Evolutionary conservation across 2,329 filamentous ascomycete genomes (phyloP), one percentile per base, ranked within the genome.

Genomic region (Madurella mycetomatis): DNA sequence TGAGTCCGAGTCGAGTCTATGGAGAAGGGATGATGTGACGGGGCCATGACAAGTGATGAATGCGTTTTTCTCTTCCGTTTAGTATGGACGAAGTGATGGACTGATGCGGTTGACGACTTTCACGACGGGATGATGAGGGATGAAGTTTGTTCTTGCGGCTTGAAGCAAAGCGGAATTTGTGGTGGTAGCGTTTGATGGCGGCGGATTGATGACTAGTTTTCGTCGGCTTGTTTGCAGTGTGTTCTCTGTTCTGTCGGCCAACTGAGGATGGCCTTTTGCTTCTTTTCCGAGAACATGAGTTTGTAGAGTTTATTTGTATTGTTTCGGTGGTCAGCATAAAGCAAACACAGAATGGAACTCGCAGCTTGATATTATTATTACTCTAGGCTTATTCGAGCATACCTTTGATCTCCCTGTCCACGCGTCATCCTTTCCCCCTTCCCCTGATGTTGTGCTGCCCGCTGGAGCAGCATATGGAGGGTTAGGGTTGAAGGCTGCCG

Each of bases 41-140:
- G 37, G 13, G 11, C 4, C 11, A 25, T 47, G 46, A 50, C 41
- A 48, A 49, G 39, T 17, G 37, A 57, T 47, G 51, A 52, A 32
- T 42, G 18, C 18, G 17, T 32, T 30, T 30, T 47, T 19, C 44
- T 30, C 19, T 47, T 43, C 18, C 41, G 5, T 55, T 32, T 11
- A 43, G 39, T n/a, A n/a, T n/a, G 15, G 5, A 11, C 34, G 15
- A 32, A 13, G 45, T 42, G 49, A 41, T 15, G 34, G 50, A 47
- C 40, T 47, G 7, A 25, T 25, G 25, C 25, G 11, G 19, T 43
- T 30, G 41, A 54, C 40, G 49, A 51, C 31, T 25, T 32, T 15
- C 4, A 32, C 9, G 32, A 39, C 8, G 13, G 17, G 9, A 16
- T 43, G 45, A 48, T 32, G 40, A 30, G 8, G 37, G 31, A 9